Evolutionary conservation across 2,329 filamentous ascomycete species (phyloP).

Genomic region (Chaetomium olivaceum): DNA sequence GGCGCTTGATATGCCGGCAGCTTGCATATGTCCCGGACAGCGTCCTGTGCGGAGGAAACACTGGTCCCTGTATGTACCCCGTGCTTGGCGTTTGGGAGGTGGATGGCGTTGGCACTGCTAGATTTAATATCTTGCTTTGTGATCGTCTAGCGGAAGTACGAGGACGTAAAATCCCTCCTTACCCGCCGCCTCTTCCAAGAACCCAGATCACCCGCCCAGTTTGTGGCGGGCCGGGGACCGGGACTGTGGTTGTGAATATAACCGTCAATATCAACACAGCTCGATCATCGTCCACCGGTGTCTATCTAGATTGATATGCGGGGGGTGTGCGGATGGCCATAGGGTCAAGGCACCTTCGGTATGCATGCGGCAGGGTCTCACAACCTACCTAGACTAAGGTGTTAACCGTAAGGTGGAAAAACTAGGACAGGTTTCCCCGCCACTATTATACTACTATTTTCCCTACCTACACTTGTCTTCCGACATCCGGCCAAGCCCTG

Average conservation of each 20-base stretch:
- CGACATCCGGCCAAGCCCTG: slow-evolving; percentile 1
- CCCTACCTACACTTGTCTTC: not conserved
- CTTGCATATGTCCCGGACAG: slow-evolving; percentile 12
- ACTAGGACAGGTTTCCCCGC: not conserved
- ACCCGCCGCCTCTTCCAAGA: not conserved
- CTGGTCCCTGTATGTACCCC: slow-evolving; percentile 2
- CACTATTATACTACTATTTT: not conserved
- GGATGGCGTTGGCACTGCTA: not conserved
- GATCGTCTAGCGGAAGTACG: not conserved
- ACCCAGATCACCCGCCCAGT: not conserved
- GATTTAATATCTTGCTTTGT: not conserved
- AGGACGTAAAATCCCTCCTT: not conserved
- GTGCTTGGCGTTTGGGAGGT: slow-evolving; percentile 17
- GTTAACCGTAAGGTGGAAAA: not conserved
- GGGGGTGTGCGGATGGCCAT: slow-evolving; percentile 8
- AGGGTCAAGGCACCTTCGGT: not conserved
- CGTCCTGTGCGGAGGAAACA: slow-evolving; percentile 15
- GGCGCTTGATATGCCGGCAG: slow-evolving; percentile 20
- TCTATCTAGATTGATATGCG: slow-evolving; percentile 28
- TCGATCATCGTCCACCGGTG: slow-evolving; percentile 1
- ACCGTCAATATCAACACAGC: slow-evolving; percentile 23
- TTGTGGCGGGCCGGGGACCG: not conserved
- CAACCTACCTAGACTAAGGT: not conserved
- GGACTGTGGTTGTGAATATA: slow-evolving; percentile 20
- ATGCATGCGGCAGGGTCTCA: not conserved